Evolutionary conservation across 1,284 basidiomycete genomes (phyloP).

Genomic region (Ustilago loliicola): DNA sequence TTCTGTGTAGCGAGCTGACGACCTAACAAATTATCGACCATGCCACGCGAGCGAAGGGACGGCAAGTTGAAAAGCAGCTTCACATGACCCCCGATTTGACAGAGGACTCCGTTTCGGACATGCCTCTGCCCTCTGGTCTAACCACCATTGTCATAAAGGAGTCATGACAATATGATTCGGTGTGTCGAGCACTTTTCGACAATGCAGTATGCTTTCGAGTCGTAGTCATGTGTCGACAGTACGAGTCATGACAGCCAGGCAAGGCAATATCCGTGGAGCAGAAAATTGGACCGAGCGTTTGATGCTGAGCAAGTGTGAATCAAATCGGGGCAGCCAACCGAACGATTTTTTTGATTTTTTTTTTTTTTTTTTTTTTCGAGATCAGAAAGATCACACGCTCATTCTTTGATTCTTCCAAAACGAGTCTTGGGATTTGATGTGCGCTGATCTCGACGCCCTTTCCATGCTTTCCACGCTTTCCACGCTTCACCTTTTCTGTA

Average conservation of each 20-base stretch:
- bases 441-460: not conserved
- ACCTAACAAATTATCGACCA: too few species aligned
- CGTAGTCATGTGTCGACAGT: not conserved
- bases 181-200: not conserved
- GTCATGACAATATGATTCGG: too few species aligned
- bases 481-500: not conserved
- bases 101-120: too few species aligned
- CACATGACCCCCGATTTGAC: not conserved
- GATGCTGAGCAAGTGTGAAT: not conserved
- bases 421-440: not conserved
- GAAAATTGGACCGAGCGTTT: slow-evolving; percentile 1
- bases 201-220: not conserved
- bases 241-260: slow-evolving; percentile 6
- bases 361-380: slow-evolving; percentile 5
- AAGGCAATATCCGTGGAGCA: not conserved
- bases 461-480: not conserved
- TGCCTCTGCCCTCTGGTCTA: too few species aligned
- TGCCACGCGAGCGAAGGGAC: too few species aligned
- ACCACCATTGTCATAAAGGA: too few species aligned
- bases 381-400: slow-evolving; percentile 1
- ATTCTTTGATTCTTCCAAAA: not conserved
- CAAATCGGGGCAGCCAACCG: slow-evolving; percentile 1
- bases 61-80: too few species aligned
- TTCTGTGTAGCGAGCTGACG: too few species aligned
- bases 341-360: too few species aligned